Evolutionary conservation across 2,329 filamentous ascomycete genomes (phyloP), one percentile per base, ranked within the genome.

Genomic region (Aquanectria penicillioides): DNA sequence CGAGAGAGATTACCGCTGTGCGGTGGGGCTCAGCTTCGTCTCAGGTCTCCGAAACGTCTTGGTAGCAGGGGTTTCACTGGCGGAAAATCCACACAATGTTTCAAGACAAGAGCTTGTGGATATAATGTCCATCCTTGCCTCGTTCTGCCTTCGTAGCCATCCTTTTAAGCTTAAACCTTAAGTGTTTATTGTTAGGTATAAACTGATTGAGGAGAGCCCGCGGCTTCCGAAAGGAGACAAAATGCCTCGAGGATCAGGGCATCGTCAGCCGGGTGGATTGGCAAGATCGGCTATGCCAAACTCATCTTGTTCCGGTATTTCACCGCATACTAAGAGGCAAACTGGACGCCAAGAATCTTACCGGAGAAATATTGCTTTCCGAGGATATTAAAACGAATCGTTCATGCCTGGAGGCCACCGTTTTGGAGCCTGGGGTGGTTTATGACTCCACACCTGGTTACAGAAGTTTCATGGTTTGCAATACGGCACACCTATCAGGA

Each of bases 91-190:
- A 2, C 6, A n/a, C 26, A 12, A 8, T 12, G 41, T 44, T 44
- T 44, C 15, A 44, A 44, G 31, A 44, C 41, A 28, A 36, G 22
- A 23, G 6, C 10, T 26, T 20, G 11, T 18, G 17, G 18, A 18
- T 18, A 2, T 18, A 18, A 31, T 44, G 25, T 18, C 41, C 41
- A n/a, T 23, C 10, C 37, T n/a, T 26, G 22, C 13, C 15, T 25
- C 37, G 41, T 18, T 44, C 31, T 17, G 41, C 18, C 25, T n/a
- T 31, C 3, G 47, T 17, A 17, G 25, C 12, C 26, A n/a, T 23
- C 3, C 23, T 34, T 50, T 50, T 50, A 50, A 50, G 47, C 47
- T 50, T 50, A 50, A 50, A 50, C 47, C 13, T 50, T 50, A 31
- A 38, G 25, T 5, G 11, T 44, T 29, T n/a, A 29, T 29, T 44